Conservation (phyloP, 257 asterid genomes). For the Lycium barbarum region DNA sequence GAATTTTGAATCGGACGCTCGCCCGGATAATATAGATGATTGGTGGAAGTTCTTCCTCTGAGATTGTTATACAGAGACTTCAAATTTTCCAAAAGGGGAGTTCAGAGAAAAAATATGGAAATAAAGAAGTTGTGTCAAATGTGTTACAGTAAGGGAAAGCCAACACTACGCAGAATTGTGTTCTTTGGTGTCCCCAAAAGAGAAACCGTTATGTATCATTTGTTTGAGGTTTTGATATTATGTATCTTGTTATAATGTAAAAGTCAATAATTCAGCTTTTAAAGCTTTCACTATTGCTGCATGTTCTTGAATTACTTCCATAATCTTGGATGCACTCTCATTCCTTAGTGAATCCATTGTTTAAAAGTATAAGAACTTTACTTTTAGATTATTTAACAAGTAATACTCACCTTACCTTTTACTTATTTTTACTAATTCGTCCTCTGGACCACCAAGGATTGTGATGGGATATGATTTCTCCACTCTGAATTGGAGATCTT, state of each 20-base stretch:
- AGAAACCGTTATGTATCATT: not conserved
- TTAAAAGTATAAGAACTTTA: no score
- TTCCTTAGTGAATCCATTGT: no score
- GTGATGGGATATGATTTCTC: no score
- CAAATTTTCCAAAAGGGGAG: not conserved
- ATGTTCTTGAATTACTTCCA: no score
- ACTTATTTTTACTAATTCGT: no score
- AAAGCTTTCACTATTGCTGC: no score
- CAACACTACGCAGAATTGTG: slow-evolving; percentile 16
- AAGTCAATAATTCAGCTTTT: not conserved
- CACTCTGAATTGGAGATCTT: no score
- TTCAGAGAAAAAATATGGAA: not conserved
- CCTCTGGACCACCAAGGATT: no score
- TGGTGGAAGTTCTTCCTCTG: not conserved
- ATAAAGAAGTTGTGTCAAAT: not conserved
- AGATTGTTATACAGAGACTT: not conserved
- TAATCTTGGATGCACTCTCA: no score
- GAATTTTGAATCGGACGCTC: slow-evolving; percentile 52
- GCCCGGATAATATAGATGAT: slow-evolving; percentile 24
- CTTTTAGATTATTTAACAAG: no score
- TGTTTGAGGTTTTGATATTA: not conserved
- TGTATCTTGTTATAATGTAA: slow-evolving; percentile 3
- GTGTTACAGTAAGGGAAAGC: slow-evolving; percentile 23
- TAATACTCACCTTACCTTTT: no score
- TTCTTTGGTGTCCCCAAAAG: not conserved